A percentile compares a stretch with the other conserved stretches of the same genome.
phyloP scores from a whole-genome alignment of 1,284 basidiomycete species.

The Porogramme epimiltina region DNA sequence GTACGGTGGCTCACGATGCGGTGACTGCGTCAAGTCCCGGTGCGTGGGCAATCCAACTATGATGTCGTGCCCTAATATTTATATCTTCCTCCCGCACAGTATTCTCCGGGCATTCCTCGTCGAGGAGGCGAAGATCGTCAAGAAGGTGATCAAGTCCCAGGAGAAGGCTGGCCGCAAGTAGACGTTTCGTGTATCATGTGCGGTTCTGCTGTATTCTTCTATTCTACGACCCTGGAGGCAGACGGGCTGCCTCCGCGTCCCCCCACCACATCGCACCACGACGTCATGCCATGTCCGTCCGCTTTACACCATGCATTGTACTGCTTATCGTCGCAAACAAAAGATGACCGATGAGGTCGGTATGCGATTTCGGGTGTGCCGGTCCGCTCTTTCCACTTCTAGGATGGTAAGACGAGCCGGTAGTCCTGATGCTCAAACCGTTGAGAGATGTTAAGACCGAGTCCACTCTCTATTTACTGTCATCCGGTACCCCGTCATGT shows the following conservation, averaged over 20 bases:
- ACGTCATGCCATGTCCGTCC: conserved; percentile 27
- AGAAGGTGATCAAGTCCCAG: conserved; percentile 97
- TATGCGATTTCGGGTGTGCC: conserved; percentile 27
- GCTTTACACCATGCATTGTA: conserved; percentile 34
- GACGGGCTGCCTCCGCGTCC: conserved; percentile 12
- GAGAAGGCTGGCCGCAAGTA: conserved; percentile 45
- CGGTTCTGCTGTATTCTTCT: conserved; percentile 22
- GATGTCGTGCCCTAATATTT: not conserved
- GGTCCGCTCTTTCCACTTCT: not conserved
- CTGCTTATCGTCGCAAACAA: conserved; percentile 31
- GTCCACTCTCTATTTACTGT: too few species aligned
- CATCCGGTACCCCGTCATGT: too few species aligned
- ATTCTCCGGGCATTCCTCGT: conserved; percentile 99
- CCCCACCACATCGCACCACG: conserved; percentile 24
- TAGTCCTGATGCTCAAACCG: too few species aligned
- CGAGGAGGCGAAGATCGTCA: conserved; percentile 99
- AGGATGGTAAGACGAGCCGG: not conserved
- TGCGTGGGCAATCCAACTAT: conserved; percentile 41
- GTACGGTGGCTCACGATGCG: conserved; percentile 95
- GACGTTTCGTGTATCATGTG: conserved; percentile 17
- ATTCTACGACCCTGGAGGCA: conserved; percentile 19
- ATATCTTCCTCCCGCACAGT: conserved; percentile 43
- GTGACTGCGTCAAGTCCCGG: conserved; percentile 90
- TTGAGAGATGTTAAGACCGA: too few species aligned
- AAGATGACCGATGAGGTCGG: conserved; percentile 33